Evolutionary conservation across 257 asterid species (phyloP).

Genomic region (Jasminum sambac): DNA sequence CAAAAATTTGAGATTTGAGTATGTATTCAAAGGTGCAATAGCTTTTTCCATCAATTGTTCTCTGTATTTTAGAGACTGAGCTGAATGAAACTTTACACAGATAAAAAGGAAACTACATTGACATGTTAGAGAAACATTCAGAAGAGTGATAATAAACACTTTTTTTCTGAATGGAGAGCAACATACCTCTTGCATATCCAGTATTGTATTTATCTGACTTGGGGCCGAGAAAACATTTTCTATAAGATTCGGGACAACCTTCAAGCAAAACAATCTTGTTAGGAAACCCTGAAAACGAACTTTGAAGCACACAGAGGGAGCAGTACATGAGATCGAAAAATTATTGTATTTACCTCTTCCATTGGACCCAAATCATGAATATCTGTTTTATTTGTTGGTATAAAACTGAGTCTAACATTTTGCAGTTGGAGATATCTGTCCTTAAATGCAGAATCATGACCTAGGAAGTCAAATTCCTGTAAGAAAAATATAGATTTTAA

Average conservation of each 20-base stretch:
- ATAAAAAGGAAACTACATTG: neutral
- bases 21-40: conserved; percentile 77
- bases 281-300: conserved; percentile 6
- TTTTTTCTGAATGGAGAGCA: neutral
- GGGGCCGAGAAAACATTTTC: conserved; percentile 79
- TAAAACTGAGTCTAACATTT: conserved; percentile 75
- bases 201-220: conserved; percentile 53
- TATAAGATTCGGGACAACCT: conserved; percentile 61
- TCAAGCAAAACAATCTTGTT: conserved; percentile 8
- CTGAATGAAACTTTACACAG: neutral
- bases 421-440: conserved; percentile 83
- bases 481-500: conserved; percentile 10
- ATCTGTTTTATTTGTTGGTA: conserved; percentile 76
- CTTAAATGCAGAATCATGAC: conserved; percentile 91
- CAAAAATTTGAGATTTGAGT: conserved; percentile 65
- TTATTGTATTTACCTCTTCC: conserved; percentile 52
- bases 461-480: conserved; percentile 76
- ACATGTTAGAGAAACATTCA: neutral
- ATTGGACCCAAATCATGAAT: conserved; percentile 77
- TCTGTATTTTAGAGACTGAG: conserved; percentile 45
- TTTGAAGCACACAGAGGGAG: neutral
- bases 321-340: neutral
- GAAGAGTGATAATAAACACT: too few species aligned
- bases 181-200: conserved; percentile 77
- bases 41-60: conserved; percentile 62